These are phyloP conservation scores for Trametes cubensis DNA, from an alignment of 768 basidiomycete genomes.

Conservation along the genomic window DNA sequence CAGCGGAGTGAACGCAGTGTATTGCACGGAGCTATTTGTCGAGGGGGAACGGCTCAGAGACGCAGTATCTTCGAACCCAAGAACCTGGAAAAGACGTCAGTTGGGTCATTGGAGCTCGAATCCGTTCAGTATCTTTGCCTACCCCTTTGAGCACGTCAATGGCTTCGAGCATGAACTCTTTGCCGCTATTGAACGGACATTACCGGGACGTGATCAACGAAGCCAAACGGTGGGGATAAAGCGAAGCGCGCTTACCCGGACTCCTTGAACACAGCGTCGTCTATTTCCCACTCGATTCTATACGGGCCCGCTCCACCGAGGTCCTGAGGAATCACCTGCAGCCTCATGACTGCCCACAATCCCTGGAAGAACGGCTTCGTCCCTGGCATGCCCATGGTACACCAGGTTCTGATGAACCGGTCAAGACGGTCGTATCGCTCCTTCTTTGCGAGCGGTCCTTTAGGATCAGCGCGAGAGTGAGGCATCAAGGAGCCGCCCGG, in stretches of 20 bases:
- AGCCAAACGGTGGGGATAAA: conserved; percentile 22
- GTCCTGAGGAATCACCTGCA: conserved; percentile 78
- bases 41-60: conserved; percentile 35
- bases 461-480: conserved; percentile 68
- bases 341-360: conserved; percentile 76
- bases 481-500: conserved; percentile 82
- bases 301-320: conserved; percentile 78
- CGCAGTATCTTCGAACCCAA: conserved; percentile 75
- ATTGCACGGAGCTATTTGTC: conserved; percentile 26
- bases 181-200: conserved; percentile 59
- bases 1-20: conserved; percentile 42
- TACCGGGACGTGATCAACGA: conserved; percentile 27
- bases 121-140: conserved; percentile 34
- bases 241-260: conserved; percentile 68
- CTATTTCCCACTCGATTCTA: conserved; percentile 86
- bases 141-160: conserved; percentile 90
- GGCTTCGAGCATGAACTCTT: conserved; percentile 93
- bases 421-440: conserved; percentile 78
- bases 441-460: conserved; percentile 65
- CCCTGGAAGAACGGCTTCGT: conserved; percentile 85
- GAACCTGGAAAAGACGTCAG: conserved; percentile 43
- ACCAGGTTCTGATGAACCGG: conserved; percentile 80
- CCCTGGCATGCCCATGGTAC: conserved; percentile 84
- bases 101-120: not conserved
- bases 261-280: conserved; percentile 94